Evolutionary conservation across 345 rosid species (phyloP).

Genomic region (Citrus glauca): DNA sequence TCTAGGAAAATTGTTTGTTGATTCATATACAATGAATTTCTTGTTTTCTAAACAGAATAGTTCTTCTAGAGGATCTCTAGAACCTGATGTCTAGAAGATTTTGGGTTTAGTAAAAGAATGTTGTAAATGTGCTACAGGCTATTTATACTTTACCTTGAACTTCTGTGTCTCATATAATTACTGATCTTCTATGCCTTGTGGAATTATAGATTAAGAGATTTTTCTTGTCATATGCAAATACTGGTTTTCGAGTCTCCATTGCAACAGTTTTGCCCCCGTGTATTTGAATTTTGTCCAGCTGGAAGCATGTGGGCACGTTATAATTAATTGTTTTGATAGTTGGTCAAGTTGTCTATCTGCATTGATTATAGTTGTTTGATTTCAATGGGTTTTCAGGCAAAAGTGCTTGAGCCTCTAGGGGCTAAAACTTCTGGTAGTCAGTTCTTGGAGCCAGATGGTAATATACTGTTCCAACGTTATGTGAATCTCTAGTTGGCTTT

Average conservation of each 20-base stretch:
- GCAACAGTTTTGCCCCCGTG: neutral
- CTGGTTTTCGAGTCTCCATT: neutral
- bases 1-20: neutral
- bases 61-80: neutral
- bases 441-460: constrained; percentile 98
- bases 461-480: neutral
- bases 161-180: neutral
- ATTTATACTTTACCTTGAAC: neutral
- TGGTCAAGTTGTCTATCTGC: neutral
- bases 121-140: neutral
- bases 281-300: neutral
- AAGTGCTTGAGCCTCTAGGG: constrained; percentile 95
- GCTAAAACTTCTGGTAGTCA: constrained; percentile 91
- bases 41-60: neutral
- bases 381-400: constrained; percentile 49
- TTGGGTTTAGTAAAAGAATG: neutral
- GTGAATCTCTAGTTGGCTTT: constrained; percentile 9
- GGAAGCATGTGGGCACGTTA: neutral
- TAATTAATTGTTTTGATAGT: neutral
- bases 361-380: neutral
- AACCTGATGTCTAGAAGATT: neutral
- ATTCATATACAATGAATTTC: neutral
- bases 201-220: neutral
- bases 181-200: neutral
- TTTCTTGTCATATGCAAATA: neutral